Base-by-base conservation (phyloP, 2,329 filamentous ascomycete species). In the Trichoderma sp. region DNA sequence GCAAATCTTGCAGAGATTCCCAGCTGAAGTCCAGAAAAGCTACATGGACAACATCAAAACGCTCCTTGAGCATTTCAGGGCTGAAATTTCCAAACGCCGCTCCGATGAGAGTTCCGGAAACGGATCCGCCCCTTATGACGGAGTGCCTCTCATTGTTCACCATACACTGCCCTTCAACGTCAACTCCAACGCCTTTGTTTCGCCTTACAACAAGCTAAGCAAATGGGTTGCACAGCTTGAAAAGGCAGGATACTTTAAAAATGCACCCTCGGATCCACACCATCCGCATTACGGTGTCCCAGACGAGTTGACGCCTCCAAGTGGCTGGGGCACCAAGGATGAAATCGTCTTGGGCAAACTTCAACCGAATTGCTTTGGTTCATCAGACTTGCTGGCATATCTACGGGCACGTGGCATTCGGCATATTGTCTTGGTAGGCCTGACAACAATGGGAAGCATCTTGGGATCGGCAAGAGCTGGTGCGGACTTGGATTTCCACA, bases 401-500 rank as follows among this genome's bases (percentile, higher is more conserved):
- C 53, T 67, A 5, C 53, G 64, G 16, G 64, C 64, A n/a, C 37
- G 64, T 19, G 64, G 64, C 1, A 52, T 60, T 14, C 53, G 37
- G 3, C 64, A 67, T 27, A 29, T 67, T 27, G 27, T 67, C 1
- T 16, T 67, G n/a, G 52, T 57, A 10, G 64, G 64, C 14, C 29
- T 67, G 21, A 67, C 64, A 7, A 67, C 64, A 11, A 58, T 59
- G 33, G 64, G 64, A 11, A 59, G 52, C 27, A 67, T 67, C 8
- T 35, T 67, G 37, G 64, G 64, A 21, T 58, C 52, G 19, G 64
- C 64, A n/a, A 49, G 64, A 57, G 52, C 24, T 2, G 64, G 21
- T 8, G 64, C 35, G 8, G 64, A 67, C 33, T 49, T 67, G 53
- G 64, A 67, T 16, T 67, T 60, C 27, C 64, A 67, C 11, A 19